These are phyloP conservation scores for Desmodesmus armatus DNA, from an alignment of 139 green algal genomes.

Conservation along the genomic window DNA sequence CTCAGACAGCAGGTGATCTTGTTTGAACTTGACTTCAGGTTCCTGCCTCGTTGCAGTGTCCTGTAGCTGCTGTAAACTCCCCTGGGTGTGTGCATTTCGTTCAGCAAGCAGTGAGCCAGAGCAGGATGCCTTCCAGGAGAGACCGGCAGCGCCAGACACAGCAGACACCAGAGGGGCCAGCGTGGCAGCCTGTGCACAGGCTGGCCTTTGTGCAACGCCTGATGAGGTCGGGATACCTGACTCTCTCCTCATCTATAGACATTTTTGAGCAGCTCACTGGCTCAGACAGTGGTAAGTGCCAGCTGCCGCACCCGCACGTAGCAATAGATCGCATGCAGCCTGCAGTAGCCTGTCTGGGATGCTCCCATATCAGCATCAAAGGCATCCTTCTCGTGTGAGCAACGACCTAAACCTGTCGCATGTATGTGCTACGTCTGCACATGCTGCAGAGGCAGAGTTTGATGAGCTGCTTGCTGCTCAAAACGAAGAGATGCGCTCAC, in stretches of 20 bases:
- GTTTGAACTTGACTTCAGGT: too few relatives aligned
- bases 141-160: conserved; percentile 1
- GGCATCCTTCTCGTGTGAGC: background rate
- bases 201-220: conserved; percentile 41
- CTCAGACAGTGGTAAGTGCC: background rate
- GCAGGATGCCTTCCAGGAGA: conserved; percentile 30
- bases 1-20: too few relatives aligned
- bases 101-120: background rate
- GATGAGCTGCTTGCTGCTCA: conserved; percentile 20
- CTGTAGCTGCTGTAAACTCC: background rate
- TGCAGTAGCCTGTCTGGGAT: background rate
- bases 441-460: conserved; percentile 3
- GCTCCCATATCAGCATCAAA: background rate
- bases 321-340: conserved; percentile 2
- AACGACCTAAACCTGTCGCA: background rate
- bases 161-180: background rate
- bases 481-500: conserved; percentile 2
- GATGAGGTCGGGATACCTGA: conserved; percentile 24
- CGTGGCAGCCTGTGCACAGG: conserved; percentile 25
- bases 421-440: background rate
- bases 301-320: background rate
- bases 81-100: background rate
- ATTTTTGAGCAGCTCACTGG: conserved; percentile 41
- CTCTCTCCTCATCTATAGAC: conserved; percentile 12
- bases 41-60: background rate